Conservation (phyloP, 2,329 filamentous ascomycete genomes). For the Rasamsonia emersonii region DNA sequence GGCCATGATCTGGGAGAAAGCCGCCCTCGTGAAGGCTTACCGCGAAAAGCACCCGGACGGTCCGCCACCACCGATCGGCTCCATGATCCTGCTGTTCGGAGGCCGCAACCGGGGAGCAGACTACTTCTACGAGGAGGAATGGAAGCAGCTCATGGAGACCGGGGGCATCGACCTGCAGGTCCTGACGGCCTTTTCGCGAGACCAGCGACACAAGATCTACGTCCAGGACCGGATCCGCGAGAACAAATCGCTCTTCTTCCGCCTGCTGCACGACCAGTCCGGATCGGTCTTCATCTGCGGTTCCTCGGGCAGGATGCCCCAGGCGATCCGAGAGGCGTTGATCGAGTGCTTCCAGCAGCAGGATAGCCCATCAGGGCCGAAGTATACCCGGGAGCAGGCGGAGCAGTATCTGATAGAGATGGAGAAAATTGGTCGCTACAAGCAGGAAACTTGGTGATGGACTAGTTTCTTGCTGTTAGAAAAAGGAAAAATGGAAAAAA, state of each 20-base stretch:
- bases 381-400: conserved; percentile 38
- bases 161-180: conserved; percentile 42
- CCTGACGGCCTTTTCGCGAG: conserved; percentile 61
- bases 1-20: conserved; percentile 69
- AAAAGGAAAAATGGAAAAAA: conserved; percentile 1
- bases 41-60: conserved; percentile 19
- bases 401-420: conserved; percentile 48
- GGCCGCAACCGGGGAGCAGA: conserved; percentile 67
- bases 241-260: conserved; percentile 41
- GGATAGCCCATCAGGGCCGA: too few species aligned
- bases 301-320: conserved; percentile 62
- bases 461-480: too few species aligned
- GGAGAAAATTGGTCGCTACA: conserved; percentile 56
- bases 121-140: conserved; percentile 75
- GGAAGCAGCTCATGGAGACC: conserved; percentile 42
- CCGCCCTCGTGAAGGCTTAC: conserved; percentile 25
- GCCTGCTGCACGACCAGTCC: conserved; percentile 41
- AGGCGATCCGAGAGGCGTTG: conserved; percentile 58
- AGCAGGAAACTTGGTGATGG: conserved; percentile 63
- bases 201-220: conserved; percentile 57
- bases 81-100: conserved; percentile 68
- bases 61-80: conserved; percentile 24
- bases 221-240: conserved; percentile 56
- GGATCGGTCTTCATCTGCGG: conserved; percentile 47
- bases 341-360: conserved; percentile 50